Evolutionary conservation across 2,329 filamentous ascomycete genomes (phyloP), one percentile per base, ranked within the genome.

Genomic region (Metarhizium album): DNA sequence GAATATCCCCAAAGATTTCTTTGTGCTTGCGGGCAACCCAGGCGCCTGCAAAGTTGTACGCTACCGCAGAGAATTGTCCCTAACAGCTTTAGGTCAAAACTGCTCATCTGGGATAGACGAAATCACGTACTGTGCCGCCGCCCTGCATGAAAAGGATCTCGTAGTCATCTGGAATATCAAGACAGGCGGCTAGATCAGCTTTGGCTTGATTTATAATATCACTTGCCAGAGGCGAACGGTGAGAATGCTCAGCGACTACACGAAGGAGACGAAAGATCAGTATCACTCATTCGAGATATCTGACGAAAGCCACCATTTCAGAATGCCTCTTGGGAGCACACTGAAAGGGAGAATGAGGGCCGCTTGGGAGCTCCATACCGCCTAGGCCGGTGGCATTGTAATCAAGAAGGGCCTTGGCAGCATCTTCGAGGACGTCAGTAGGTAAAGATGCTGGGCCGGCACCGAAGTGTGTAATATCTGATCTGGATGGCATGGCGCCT

Each of bases 391-490:
- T 87, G 65, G 80, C 75, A 45, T 91, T 74, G 73, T 82, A 95
- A 74, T 96, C 86, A 57, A 95, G 69, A 4, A 97, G 82, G 1
- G 87, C 86, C 64, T 81, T 67, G 1, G 89, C 82, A 47, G 88
- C 90, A 43, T 74, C 76, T 67, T 93, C 82, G 47, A 96, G 79
- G 22, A 96, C 87, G 3, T 80, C 70, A 13, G 87, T 94, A 23
- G 90, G 90, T 18, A 97, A 77, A 31, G 82, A 74, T n/a, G 91
- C 90, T 46, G 91, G 91, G 55, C 91, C 91, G 49, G 91, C 90
- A 54, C 90, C 90, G 60, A 95, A 95, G 70, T 94, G 93, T 57
- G 83, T 79, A 65, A 93, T 80, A 56, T 91, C 84, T 59, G 81
- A 75, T 68, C 88, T 49, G 29, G 52, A 49, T 8, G 49, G 52